phyloP scores from a whole-genome alignment of 2,329 filamentous ascomycete species.

The Myriosclerotinia scirpicola region DNA sequence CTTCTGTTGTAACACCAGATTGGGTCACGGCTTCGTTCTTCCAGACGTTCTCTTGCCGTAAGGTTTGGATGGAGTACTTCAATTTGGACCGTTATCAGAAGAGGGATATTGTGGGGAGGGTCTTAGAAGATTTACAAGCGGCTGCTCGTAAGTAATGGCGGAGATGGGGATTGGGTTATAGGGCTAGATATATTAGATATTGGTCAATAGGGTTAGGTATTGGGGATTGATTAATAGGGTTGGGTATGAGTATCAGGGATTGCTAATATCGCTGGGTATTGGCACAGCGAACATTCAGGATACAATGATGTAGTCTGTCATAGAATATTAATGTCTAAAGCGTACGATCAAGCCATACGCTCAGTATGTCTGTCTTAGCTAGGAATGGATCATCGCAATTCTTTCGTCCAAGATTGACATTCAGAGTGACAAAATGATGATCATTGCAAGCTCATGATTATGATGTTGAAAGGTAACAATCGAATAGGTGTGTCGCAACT shows the following conservation, averaged over 20 bases:
- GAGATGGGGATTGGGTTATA: not conserved
- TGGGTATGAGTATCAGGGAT: not conserved
- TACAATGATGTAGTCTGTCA: not conserved
- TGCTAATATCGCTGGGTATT: not conserved
- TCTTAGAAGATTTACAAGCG: slow-evolving; percentile 10
- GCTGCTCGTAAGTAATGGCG: not conserved
- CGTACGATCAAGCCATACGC: not conserved
- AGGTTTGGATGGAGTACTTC: slow-evolving; percentile 6
- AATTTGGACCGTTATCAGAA: not conserved
- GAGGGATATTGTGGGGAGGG: slow-evolving; percentile 6
- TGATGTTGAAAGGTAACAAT: not conserved
- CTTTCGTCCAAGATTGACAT: not conserved
- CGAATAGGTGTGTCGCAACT: not conserved
- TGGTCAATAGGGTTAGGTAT: not conserved
- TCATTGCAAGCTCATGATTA: not conserved
- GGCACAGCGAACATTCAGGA: not conserved
- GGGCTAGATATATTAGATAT: not conserved
- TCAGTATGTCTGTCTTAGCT: not conserved
- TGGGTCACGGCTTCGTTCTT: slow-evolving; percentile 7
- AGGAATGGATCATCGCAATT: not conserved
- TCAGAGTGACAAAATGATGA: not conserved
- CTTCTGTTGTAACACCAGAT: not conserved
- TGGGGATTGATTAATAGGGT: not conserved
- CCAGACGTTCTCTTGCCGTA: slow-evolving; percentile 12
- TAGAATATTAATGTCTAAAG: not conserved